These are phyloP conservation scores for Yamadazyma diospyri DNA, from an alignment of 1,139 yeast species.

Conservation along the genomic window DNA sequence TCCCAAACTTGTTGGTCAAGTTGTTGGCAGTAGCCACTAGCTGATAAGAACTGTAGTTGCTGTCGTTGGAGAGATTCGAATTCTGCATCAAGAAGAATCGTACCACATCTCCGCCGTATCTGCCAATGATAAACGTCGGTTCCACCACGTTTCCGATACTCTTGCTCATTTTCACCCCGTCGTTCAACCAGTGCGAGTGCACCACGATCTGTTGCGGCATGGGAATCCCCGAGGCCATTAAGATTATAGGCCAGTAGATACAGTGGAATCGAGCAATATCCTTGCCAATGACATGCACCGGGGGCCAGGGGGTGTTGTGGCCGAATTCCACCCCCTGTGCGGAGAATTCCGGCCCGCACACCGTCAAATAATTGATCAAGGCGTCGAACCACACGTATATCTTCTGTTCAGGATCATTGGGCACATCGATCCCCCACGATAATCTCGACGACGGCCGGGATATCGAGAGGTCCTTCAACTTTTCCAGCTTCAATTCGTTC, in stretches of 20 bases:
- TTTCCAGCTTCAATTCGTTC: slow-evolving; percentile 48
- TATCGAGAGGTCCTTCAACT: slow-evolving; percentile 68
- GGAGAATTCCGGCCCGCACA: slow-evolving; percentile 40
- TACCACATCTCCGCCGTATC: slow-evolving; percentile 70
- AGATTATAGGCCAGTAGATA: slow-evolving; percentile 90
- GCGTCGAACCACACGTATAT: slow-evolving; percentile 99
- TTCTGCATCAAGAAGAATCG: slow-evolving; percentile 76
- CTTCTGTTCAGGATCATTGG: slow-evolving; percentile 70
- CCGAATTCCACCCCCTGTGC: neutral
- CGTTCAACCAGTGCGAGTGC: slow-evolving; percentile 92
- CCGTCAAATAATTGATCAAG: slow-evolving; percentile 75
- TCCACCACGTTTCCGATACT: slow-evolving; percentile 95
- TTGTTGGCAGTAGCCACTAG: slow-evolving; percentile 58
- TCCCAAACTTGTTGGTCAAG: slow-evolving; percentile 80
- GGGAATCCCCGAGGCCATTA: slow-evolving; percentile 74
- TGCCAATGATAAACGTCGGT: slow-evolving; percentile 59
- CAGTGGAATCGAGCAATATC: slow-evolving; percentile 88
- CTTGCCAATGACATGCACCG: slow-evolving; percentile 85
- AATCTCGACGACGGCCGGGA: slow-evolving; percentile 79
- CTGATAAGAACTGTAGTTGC: slow-evolving; percentile 67
- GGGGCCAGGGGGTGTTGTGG: slow-evolving; percentile 44
- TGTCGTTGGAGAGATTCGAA: slow-evolving; percentile 72
- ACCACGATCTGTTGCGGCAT: slow-evolving; percentile 76
- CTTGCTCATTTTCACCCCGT: slow-evolving; percentile 91
- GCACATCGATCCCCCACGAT: slow-evolving; percentile 90